Evolutionary conservation across 352 stramenopile genomes (phyloP), one percentile per base, ranked within the genome.

Genomic region (Phytophthora colocasiae): DNA sequence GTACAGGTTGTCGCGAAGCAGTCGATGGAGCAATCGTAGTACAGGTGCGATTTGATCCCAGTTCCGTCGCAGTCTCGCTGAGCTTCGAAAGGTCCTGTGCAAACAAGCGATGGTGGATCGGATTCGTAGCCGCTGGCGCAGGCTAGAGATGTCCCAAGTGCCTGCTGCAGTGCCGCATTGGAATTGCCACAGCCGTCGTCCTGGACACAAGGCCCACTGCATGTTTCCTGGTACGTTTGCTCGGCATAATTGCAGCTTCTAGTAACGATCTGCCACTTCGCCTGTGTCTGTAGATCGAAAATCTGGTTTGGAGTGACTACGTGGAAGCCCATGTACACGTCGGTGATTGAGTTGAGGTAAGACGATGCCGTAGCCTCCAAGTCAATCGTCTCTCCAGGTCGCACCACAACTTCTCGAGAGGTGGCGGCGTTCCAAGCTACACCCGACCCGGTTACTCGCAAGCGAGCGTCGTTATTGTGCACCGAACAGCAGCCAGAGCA

Each of bases 281-380:
- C 71, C 31, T 71, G 71, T 24, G 36, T 61, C 3, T 70, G 63
- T 12, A 94, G 70, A 41, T 92, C 74, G 0, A 92, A 9, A 52
- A 92, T 78, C n/a, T 83, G 78, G 62, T 92, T 94, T 3, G 82
- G 58, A 0, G 83, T 91, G 32, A 91, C 71, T 12, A 91, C 69
- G 43, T 94, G 86, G 61, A 94, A 94, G 22, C 65, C 82, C 4
- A 94, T 4, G 61, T 87, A 90, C 6, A 92, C 82, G 48, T 92
- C 81, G 1, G 79, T 60, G 51, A 85, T 61, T 11, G 86, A 73
- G 63, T 89, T 90, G 63, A 92, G 92, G 22, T 76, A 75, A 3
- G 62, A 31, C 0, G 86, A 81, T 1, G 82, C 79, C n/a, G 59
- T 71, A 5, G 75, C 77, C 12, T 69, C 55, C 4, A 92, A 59